Evolutionary conservation across 371 early-diverging fungal genomes (phyloP), one percentile per base, ranked within the genome.

Genomic region (Rhizopus sp.): DNA sequence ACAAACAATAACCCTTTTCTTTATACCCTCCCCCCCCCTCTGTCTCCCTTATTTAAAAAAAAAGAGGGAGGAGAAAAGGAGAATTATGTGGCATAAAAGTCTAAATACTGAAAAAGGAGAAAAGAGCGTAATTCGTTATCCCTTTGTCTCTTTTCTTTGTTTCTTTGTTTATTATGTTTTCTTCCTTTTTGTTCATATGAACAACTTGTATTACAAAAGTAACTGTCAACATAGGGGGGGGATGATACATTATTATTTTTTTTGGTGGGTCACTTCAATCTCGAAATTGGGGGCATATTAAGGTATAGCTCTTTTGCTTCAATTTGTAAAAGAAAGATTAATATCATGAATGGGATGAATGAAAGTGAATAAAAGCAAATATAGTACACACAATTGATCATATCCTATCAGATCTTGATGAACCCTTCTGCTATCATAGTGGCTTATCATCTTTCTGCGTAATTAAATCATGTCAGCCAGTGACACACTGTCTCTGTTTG

Each of bases 401-500:
- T 17, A 13, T 23, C 33, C 0, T 37, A 49, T 7, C 49, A 12
- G 9, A 47, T 46, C 30, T 46, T 46, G 46, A 30, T 30, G 46
- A 30, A 13, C 13, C 2, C 13, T 38, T 38, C 13, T 38, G 8
- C 33, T 48, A 34, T 37, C 34, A 12, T 34, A 8, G 63, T 62
- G 63, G 63, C 63, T 62, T 62, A 62, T 62, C 57, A 61, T 55
- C 50, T 23, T 23, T 23, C 23, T 23, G 23, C 23, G 23, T 23
- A 23, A 23, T 23, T 23, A 23, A 23, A 23, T 23, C 23, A 23
- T 52, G 39, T 37, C 23, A 38, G 13, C 35, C 29, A 38, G 37
- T 38, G 30, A n/a, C 32, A 38, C 39, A 37, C 5, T 49, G 13
- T 15, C 17, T 44, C 15, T 7, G 47, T 17, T 51, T 15, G 38